These are phyloP conservation scores for Themeda triandra DNA, from an alignment of 176 grass and related monocot species.

Conservation along the genomic window DNA sequence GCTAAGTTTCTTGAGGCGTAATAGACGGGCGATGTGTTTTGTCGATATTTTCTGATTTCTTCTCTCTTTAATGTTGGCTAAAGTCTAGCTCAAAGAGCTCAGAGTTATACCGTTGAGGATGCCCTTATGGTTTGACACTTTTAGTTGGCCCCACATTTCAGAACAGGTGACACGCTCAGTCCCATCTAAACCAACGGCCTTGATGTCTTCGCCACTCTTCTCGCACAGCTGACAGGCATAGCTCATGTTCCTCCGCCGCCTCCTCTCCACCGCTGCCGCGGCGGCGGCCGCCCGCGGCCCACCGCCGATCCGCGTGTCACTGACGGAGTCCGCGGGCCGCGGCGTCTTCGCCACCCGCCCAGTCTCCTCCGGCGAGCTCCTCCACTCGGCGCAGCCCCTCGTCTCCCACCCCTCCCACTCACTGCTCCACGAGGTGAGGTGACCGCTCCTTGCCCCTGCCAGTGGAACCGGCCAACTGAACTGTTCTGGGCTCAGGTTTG, in stretches of 20 bases:
- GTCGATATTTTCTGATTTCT: too few species aligned
- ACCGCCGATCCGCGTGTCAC: slow-evolving; percentile 58
- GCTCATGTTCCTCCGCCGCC: slow-evolving; percentile 20
- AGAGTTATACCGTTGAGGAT: too few species aligned
- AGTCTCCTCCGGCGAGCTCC: slow-evolving; percentile 49
- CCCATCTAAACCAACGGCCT: too few species aligned
- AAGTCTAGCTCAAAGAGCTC: too few species aligned
- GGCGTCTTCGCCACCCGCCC: slow-evolving; percentile 74
- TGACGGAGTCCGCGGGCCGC: slow-evolving; percentile 63
- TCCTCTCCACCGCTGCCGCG: slow-evolving; percentile 14
- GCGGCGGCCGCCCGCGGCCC: slow-evolving; percentile 15
- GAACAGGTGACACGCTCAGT: too few species aligned
- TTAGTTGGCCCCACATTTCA: too few species aligned
- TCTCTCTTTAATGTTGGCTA: too few species aligned
- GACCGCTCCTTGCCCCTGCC: background rate
- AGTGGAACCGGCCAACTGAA: background rate
- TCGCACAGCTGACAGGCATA: background rate
- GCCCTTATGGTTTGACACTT: too few species aligned
- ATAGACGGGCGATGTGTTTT: too few species aligned
- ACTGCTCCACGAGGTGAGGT: slow-evolving; percentile 68
- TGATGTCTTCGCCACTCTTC: background rate
- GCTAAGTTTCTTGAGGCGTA: too few species aligned
- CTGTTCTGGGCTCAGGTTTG: slow-evolving; percentile 56
- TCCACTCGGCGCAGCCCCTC: slow-evolving; percentile 78
- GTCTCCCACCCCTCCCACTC: slow-evolving; percentile 56